Conservation (phyloP, 192 early-diverging fungal species). For the Podila epigama region DNA sequence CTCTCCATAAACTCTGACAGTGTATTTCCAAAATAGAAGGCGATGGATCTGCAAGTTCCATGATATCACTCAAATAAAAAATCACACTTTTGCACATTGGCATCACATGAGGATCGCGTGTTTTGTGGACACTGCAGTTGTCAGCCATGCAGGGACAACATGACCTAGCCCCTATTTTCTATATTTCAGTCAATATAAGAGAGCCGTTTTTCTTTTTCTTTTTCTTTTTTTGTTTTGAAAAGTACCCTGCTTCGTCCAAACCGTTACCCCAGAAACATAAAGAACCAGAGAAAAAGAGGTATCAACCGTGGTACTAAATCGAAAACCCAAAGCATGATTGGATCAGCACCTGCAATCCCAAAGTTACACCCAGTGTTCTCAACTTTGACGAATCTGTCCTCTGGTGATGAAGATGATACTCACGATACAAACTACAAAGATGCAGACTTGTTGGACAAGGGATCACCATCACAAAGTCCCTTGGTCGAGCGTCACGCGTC, state of each 20-base stretch:
- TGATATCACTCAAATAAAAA: no score
- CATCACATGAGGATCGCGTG: no score
- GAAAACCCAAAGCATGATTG: slow-evolving; percentile 8
- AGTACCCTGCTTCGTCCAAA: no score
- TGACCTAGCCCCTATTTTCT: background rate
- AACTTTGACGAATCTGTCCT: slow-evolving; percentile 15
- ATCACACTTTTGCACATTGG: no score
- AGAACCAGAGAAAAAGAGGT: background rate
- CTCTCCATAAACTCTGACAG: background rate
- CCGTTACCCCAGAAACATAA: background rate
- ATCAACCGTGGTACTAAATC: no score
- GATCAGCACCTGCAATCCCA: slow-evolving; percentile 44
- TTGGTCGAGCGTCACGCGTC: slow-evolving; percentile 1
- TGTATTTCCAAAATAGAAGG: no score
- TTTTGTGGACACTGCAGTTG: no score
- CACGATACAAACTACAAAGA: slow-evolving; percentile 41
- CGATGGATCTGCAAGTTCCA: no score
- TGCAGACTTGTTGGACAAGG: slow-evolving; percentile 13
- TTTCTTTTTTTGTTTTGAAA: background rate
- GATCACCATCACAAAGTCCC: slow-evolving; percentile 1
- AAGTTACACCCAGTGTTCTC: slow-evolving; percentile 44
- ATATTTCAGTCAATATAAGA: no score
- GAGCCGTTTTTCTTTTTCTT: background rate
- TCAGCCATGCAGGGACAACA: no score
- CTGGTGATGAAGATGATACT: slow-evolving; percentile 1